Evolutionary conservation across 2,329 filamentous ascomycete genomes (phyloP), one percentile per base, ranked within the genome.

Genomic region (Neonectria sp.): DNA sequence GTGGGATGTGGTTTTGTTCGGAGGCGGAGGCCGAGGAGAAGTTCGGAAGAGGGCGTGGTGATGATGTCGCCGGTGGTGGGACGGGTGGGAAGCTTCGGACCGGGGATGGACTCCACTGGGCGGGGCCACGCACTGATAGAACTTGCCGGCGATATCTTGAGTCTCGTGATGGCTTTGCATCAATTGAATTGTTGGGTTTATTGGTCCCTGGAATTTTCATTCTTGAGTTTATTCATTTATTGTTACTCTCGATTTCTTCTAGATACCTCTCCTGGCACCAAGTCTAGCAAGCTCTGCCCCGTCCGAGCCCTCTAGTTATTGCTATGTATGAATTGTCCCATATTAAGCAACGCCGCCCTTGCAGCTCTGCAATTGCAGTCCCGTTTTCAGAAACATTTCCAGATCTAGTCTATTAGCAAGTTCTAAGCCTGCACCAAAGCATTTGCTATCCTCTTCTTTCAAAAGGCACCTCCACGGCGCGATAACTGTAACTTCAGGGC

Each of bases 1-100:
- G 21, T 21, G 21, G 21, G 21, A 21, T 6, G 25, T 4, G 25
- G 24, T 9, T 7, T 15, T 5, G 46, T 17, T 4, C 25, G 25
- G 25, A 48, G 24, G 13, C 13, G 13, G 46, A 15, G 5, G 12
- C 15, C 7, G 24, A 13, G 48, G n/a, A 3, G 6, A 29, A 11
- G 46, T n/a, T 11, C 15, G 13, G 12, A 7, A 1, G 21, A 21
- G 21, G 21, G 21, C 21, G 17, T 52, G 48, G 48, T 52, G 48
- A 33, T 52, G 48, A n/a, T n/a, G 48, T 52, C 48, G 48, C 7
- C 27, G 15, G 27, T 29, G 48, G 48, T 31, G 27, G 48, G 48
- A 21, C 9, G 40, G 45, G 25, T 33, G 48, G 48, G 48, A 52
- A 21, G 48, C 48, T 52, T 52, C 48, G 48, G 48, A n/a, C 48